Evolutionary conservation across 2,329 filamentous ascomycete genomes (phyloP), one percentile per base, ranked within the genome.

Genomic region (Anisogramma anomala): DNA sequence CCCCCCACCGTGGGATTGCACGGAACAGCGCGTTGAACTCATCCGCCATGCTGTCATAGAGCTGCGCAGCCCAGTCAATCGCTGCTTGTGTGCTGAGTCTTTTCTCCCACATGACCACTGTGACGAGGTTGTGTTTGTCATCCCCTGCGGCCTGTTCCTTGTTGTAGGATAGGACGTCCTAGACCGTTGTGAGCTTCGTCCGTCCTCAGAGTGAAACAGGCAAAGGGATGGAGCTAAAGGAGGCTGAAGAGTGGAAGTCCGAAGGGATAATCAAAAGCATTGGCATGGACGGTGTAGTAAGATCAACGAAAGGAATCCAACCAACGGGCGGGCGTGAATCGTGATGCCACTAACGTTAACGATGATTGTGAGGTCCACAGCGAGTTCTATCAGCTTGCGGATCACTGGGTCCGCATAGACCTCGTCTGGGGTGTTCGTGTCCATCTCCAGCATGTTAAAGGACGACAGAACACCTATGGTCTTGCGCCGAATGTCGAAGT

Each of bases 101-200:
- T 10, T 37, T 9, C 13, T 35, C 40, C 6, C 6, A 38, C 51
- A 55, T 54, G 17, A 54, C 44, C 4, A 58, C 46, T 4, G 53
- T 54, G 7, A 59, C 45, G 19, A 58, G 31, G 42, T 56, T 59
- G 49, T 58, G 56, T 30, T 52, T 48, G n/a, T 53, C 52, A 25
- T 54, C 52, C 3, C 50, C 49, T 0, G 38, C 28, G 6, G 51
- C 48, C 15, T 55, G 52, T 37, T 58, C 55, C 19, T 53, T 53
- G 42, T 56, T 50, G 36, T 55, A 58, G 8, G 55, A 58, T 9
- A 55, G 39, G 8, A 58, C 19, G 31, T 58, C 52, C 52, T 54
- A 13, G 1, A 27, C 4, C 4, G 9, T 3, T 8, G 14, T 42
- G 27, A 35, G 17, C n/a, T 14, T 14, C 13, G 10, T 25, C 2